Evolutionary conservation across 345 rosid genomes (phyloP).

Genomic region (Salix suchowensis): DNA sequence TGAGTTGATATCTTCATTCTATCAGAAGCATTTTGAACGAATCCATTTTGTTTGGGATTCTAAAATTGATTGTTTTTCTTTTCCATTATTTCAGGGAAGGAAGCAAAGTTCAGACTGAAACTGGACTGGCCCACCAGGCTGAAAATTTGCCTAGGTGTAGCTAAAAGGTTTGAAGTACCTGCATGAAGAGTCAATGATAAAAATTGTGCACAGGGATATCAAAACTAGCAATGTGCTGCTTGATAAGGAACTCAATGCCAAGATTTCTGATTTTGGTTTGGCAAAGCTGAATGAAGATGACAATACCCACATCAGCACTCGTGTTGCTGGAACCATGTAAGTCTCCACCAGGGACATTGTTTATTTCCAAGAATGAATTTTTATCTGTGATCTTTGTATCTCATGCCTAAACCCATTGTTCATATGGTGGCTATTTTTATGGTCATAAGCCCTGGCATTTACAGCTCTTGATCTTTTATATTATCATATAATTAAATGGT

Average conservation of each 20-base stretch:
- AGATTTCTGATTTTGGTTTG: constrained; percentile 89
- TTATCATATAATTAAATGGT: neutral
- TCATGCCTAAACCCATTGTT: neutral
- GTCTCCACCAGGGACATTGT: constrained; percentile 6
- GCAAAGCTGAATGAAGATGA: constrained; percentile 84
- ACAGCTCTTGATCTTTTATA: neutral
- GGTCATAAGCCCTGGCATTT: no score
- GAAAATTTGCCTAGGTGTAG: constrained; percentile 67
- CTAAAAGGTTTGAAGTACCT: constrained; percentile 72
- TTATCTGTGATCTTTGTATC: neutral
- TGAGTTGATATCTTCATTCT: constrained; percentile 4
- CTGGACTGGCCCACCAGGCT: constrained; percentile 70
- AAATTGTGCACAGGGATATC: constrained; percentile 89
- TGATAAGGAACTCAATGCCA: constrained; percentile 72
- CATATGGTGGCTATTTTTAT: no score
- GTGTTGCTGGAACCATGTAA: constrained; percentile 87
- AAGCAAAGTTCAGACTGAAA: constrained; percentile 38
- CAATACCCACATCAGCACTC: constrained; percentile 78
- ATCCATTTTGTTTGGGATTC: neutral
- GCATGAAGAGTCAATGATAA: constrained; percentile 78
- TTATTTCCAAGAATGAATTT: neutral
- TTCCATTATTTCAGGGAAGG: constrained; percentile 43
- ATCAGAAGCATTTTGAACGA: neutral
- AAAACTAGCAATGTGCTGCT: constrained; percentile 88
- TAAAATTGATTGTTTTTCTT: neutral